Evolutionary conservation across 306 rosid genomes (phyloP).

Genomic region (Castanea crenata): DNA sequence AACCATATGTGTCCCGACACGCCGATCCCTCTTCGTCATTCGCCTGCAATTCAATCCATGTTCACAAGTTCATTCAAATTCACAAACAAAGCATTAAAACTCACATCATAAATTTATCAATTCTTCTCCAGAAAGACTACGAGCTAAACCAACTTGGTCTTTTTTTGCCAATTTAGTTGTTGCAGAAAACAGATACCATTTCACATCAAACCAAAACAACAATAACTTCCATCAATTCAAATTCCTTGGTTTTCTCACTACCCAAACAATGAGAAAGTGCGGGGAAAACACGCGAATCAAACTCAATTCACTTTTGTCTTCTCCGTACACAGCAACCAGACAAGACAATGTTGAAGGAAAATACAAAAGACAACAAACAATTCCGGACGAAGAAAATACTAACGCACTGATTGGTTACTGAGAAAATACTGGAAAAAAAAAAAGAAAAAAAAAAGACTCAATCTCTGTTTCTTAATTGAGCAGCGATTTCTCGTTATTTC

Average conservation of each 20-base stretch:
- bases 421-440: too few species aligned
- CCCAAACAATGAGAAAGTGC: constrained; percentile 10
- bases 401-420: constrained; percentile 2
- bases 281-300: constrained; percentile 29
- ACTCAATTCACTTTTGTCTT: constrained; percentile 14
- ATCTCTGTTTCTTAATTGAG: too few species aligned
- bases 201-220: background rate
- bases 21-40: constrained; percentile 42
- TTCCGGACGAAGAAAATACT: constrained; percentile 1
- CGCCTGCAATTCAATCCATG: constrained; percentile 54
- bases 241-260: constrained; percentile 22
- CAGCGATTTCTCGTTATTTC: background rate
- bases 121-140: background rate
- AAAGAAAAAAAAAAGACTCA: too few species aligned
- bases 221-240: background rate
- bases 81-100: background rate
- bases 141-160: too few species aligned
- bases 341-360: constrained; percentile 14
- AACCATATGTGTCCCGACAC: constrained; percentile 51
- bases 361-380: constrained; percentile 31
- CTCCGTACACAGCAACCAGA: constrained; percentile 18
- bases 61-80: constrained; percentile 17
- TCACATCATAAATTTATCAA: background rate
- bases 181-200: background rate
- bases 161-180: too few species aligned